Base-by-base conservation (phyloP, 176 grass and related monocot genomes). In the Carex parvula region DNA sequence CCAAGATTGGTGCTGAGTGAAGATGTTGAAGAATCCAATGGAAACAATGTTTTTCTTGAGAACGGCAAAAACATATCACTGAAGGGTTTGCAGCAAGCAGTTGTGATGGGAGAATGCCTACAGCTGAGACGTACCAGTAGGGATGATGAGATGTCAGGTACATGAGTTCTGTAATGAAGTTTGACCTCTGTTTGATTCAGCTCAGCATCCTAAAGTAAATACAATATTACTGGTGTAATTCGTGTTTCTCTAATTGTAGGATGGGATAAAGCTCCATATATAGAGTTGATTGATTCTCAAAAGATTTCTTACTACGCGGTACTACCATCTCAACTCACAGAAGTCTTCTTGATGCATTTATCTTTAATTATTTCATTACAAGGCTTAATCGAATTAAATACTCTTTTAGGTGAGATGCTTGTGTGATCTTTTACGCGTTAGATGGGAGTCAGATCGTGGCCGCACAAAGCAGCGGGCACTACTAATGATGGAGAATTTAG, bases 191-290 rank as follows among this genome's bases (percentile, higher is more conserved):
- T 75, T 64, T 85, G 15, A 22, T 39, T 20, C 33, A 74, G 39
- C 55, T 41, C 13, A 60, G 60, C 54, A 83, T 30, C 3, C 3
- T 54, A 8, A 50, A 52, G 13, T 66, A 22, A 48, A 12, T 81
- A 18, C 24, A 54, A 62, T 63, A 66, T 65, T 22, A 82, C 22
- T 52, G 8, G 16, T 83, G 42, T 83, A 15, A 52, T 41, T 52
- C 7, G 70, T 64, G 78, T 87, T 79, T 83, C 18, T 63, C 87
- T 93, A 78, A 72, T 87, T 70, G 2, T 79, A 98, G 92, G 89
- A 48, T 98, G 92, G 95, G 92, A 98, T 71, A 98, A 94, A 91
- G 95, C 92, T 87, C 91, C 95, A 60, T 98, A 94, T 81, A 88
- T 98, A 90, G 95, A 98, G 50, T 87, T 88, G 60, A 91, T 98